Conservation (phyloP, 352 stramenopile genomes). For the Phytophthora vignae region DNA sequence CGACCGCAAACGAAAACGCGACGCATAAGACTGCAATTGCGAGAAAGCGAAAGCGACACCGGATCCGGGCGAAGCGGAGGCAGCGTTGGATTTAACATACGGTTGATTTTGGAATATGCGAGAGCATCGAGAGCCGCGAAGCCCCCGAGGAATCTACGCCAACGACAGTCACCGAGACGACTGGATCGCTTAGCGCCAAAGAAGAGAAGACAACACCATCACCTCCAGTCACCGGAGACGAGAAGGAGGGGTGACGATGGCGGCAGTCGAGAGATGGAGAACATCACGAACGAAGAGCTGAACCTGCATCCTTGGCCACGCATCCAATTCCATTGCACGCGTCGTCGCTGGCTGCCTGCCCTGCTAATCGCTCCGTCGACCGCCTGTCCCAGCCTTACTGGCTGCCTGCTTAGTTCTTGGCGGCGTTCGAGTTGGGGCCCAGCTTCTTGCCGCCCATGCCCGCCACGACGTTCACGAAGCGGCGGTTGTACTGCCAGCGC, state of each 20-base stretch:
- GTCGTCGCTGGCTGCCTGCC: not conserved
- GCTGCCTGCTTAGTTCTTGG: constrained; percentile 81
- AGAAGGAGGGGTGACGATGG: constrained; percentile 3
- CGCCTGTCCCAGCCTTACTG: constrained; percentile 17
- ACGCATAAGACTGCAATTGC: no score
- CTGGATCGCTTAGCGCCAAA: constrained; percentile 27
- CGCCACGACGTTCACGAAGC: constrained; percentile 99
- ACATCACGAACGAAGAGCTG: constrained; percentile 1
- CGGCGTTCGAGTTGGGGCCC: constrained; percentile 98
- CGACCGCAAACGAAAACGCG: no score
- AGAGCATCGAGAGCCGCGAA: constrained; percentile 31
- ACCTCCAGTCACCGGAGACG: not conserved
- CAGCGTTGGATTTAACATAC: constrained; percentile 56
- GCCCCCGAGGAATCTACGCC: constrained; percentile 32
- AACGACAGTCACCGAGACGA: constrained; percentile 34
- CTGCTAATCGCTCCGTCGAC: constrained; percentile 1
- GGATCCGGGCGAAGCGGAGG: constrained; percentile 33
- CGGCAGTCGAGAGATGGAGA: constrained; percentile 14
- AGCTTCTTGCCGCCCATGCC: constrained; percentile 97
- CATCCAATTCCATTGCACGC: constrained; percentile 2
- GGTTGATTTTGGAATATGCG: constrained; percentile 66
- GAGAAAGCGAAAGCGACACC: constrained; percentile 38
- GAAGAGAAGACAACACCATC: constrained; percentile 39
- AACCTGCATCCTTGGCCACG: constrained; percentile 25
- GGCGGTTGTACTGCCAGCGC: constrained; percentile 99